Percentiles rank a stretch among this genome's conserved stretches.
Evolutionary conservation across 1,139 yeast genomes (phyloP).

Genomic region (Lodderomyces elongisporus): DNA sequence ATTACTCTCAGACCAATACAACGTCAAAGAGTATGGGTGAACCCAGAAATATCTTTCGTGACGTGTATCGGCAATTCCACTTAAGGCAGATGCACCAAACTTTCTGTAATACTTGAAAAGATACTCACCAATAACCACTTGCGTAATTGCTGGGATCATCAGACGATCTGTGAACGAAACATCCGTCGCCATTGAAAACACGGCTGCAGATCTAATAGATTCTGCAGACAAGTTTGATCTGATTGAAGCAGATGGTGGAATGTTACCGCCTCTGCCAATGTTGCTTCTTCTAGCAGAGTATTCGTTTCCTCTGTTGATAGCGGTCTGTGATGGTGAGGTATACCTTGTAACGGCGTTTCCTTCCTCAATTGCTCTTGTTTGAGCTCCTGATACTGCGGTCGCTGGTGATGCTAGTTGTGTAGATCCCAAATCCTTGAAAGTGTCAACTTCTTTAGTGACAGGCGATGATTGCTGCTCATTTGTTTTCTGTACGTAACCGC

Average conservation of each 20-base stretch:
- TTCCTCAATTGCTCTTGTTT: not conserved
- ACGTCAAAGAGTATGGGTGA: slow-evolving; percentile 86
- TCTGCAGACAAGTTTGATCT: slow-evolving; percentile 32
- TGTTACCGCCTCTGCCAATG: not conserved
- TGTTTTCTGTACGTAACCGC: slow-evolving; percentile 42
- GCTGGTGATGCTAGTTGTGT: too few species aligned
- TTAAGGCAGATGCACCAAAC: slow-evolving; percentile 54
- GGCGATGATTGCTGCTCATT: slow-evolving; percentile 6
- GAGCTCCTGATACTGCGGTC: not conserved
- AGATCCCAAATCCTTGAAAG: slow-evolving; percentile 2
- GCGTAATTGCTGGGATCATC: slow-evolving; percentile 80
- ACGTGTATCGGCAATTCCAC: slow-evolving; percentile 70
- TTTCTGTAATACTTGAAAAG: slow-evolving; percentile 81
- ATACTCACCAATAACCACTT: slow-evolving; percentile 82
- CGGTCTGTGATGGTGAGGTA: not conserved
- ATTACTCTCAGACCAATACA: slow-evolving; percentile 83
- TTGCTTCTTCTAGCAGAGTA: not conserved
- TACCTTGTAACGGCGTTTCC: not conserved
- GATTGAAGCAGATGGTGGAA: slow-evolving; percentile 22
- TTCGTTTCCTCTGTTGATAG: not conserved
- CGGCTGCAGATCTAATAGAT: slow-evolving; percentile 30
- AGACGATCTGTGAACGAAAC: slow-evolving; percentile 67
- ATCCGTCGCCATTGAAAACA: slow-evolving; percentile 60
- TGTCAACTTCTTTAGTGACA: slow-evolving; percentile 10
- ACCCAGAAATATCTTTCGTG: slow-evolving; percentile 96